Base-by-base conservation (phyloP, 305 asterid genomes). In the Rubia tinctorum region DNA sequence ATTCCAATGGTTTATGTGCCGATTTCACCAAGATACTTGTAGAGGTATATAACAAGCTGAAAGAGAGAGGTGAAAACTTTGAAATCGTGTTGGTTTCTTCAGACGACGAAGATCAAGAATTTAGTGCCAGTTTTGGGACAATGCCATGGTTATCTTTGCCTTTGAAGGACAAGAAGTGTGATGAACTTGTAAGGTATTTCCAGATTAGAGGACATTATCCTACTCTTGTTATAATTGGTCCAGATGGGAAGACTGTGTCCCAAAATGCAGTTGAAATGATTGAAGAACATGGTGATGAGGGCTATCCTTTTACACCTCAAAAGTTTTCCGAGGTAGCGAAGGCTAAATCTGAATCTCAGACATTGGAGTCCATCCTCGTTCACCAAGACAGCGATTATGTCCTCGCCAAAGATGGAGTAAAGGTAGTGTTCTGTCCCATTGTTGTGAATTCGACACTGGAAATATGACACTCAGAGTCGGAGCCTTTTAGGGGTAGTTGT, bases 131-230 rank as follows among this genome's bases (percentile, higher is more conserved):
- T 69, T 82, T 79, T 65, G 77, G 62, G 34, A 49, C 63, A 12
- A 76, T 82, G 75, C 77, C 85, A 7, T 82, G 85, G 83, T 55
- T 82, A 65, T 76, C 83, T 11, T 62, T 82, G 78, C 77, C 85
- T 8, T 82, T 79, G 18, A 69, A 79, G 66, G 85, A 82, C 73
- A 73, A 71, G 69, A 58, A 22, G 60, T 76, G 79, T 9, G 75
- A 47, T n/a, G 79, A 74, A 58, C 73, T 82, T 5, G 2, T 67
- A 7, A 68, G 58, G 68, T 71, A 79, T 69, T 82, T 82, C 47
- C 81, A 82, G 58, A 75, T 78, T 40, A 69, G 66, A 56, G 66
- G 60, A 20, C 55, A 7, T 39, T 82, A 55, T 47, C 85, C 85
- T 0, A 68, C 69, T 23, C 64, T 82, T 22, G 83, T 82, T 42